phyloP scores from a whole-genome alignment of 768 basidiomycete genomes.

The Pholiota molesta region DNA sequence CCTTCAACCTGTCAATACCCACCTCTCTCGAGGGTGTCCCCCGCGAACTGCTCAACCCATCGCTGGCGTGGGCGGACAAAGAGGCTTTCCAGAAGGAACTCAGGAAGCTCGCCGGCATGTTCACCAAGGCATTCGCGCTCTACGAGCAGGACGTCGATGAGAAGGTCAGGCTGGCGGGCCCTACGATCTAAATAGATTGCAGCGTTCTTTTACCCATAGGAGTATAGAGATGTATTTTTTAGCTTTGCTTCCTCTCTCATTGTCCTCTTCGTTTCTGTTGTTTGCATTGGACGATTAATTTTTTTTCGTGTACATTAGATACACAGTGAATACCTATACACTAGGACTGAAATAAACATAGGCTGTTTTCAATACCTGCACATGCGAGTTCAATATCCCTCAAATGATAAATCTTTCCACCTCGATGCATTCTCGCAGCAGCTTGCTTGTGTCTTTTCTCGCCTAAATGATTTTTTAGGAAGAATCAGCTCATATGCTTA shows the following conservation, averaged over 20 bases:
- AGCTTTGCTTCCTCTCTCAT: background rate
- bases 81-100: conserved; percentile 90
- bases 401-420: too few species aligned
- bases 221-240: conserved; percentile 6
- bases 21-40: conserved; percentile 85
- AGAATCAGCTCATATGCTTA: too few species aligned
- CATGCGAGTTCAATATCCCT: too few species aligned
- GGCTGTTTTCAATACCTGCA: background rate
- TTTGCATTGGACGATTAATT: conserved; percentile 12
- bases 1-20: conserved; percentile 87
- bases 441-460: too few species aligned
- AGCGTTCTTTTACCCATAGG: background rate
- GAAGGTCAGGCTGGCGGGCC: conserved; percentile 84
- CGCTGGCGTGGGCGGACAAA: conserved; percentile 84
- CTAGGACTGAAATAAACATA: conserved; percentile 3
- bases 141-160: conserved; percentile 87
- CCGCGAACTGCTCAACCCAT: conserved; percentile 87
- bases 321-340: conserved; percentile 7
- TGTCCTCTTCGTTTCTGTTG: background rate
- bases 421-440: too few species aligned
- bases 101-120: conserved; percentile 90
- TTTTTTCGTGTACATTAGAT: conserved; percentile 20
- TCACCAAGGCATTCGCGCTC: conserved; percentile 89
- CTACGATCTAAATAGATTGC: conserved; percentile 40
- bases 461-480: too few species aligned